Evolutionary conservation across 2,329 filamentous ascomycete genomes (phyloP).

Genomic region (Pseudogymnoascus sp.): DNA sequence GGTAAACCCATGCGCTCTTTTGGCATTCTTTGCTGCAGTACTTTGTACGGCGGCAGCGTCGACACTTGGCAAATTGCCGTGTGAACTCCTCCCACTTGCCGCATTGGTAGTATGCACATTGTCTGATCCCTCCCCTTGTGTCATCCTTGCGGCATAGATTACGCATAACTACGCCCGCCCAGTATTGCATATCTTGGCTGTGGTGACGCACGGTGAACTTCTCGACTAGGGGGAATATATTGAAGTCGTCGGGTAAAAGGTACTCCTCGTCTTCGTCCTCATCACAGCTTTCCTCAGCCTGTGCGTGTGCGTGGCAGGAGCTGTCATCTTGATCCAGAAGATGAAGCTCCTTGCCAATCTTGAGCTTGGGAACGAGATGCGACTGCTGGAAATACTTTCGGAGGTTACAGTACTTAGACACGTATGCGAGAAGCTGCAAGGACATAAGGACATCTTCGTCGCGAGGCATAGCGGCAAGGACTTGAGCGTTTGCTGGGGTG

Average conservation of each 20-base stretch:
- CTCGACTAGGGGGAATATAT: constrained; percentile 96
- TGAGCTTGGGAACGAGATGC: constrained; percentile 84
- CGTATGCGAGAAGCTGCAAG: constrained; percentile 89
- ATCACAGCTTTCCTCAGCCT: constrained; percentile 29
- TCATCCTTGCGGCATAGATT: constrained; percentile 98
- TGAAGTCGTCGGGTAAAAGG: constrained; percentile 85
- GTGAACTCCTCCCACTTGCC: constrained; percentile 98
- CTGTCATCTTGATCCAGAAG: constrained; percentile 64
- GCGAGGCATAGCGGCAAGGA: constrained; percentile 84
- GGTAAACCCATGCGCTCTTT: constrained; percentile 97
- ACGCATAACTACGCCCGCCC: constrained; percentile 97
- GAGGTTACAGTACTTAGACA: constrained; percentile 97
- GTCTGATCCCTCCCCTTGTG: constrained; percentile 82
- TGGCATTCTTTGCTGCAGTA: constrained; percentile 99
- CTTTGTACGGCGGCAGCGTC: constrained; percentile 90
- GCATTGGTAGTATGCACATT: constrained; percentile 97
- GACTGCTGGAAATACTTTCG: constrained; percentile 92
- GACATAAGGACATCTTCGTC: constrained; percentile 99
- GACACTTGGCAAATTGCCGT: constrained; percentile 95
- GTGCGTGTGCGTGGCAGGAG: constrained; percentile 23
- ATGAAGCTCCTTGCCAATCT: constrained; percentile 78
- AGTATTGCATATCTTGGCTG: constrained; percentile 97
- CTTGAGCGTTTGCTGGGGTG: constrained; percentile 58
- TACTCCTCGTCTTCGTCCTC: constrained; percentile 71
- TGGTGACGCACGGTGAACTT: constrained; percentile 96